Conservation (phyloP, 306 rosid species). For the Macrotyloma uniflorum region DNA sequence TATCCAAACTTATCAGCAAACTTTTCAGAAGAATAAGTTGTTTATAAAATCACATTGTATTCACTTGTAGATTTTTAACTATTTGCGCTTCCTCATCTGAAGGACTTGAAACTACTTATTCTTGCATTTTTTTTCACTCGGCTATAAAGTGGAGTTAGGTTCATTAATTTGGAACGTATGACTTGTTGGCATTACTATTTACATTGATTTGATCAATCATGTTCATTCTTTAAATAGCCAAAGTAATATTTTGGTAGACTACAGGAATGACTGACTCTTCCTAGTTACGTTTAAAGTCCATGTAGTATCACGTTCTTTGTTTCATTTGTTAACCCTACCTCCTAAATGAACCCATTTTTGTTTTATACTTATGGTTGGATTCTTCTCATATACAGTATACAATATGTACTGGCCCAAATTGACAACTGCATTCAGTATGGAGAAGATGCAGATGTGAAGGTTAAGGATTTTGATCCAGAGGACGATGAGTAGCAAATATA, state of each 20-base stretch:
- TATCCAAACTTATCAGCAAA: too few relatives aligned
- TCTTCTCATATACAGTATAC: constrained; percentile 55
- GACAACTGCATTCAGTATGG: constrained; percentile 67
- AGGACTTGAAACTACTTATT: background rate
- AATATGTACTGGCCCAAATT: constrained; percentile 63
- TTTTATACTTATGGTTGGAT: constrained; percentile 14
- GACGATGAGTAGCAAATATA: constrained; percentile 50
- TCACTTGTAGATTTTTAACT: too few relatives aligned
- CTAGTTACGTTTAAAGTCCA: background rate
- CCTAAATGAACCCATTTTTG: background rate
- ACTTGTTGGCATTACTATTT: too few relatives aligned
- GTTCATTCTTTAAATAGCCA: background rate
- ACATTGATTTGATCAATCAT: constrained; percentile 14
- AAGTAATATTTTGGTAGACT: background rate
- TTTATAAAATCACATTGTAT: too few relatives aligned
- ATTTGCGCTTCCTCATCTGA: too few relatives aligned
- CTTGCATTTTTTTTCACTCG: background rate
- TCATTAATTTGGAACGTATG: too few relatives aligned
- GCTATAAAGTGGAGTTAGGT: too few relatives aligned
- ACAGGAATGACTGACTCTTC: background rate
- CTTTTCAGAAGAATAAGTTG: too few relatives aligned
- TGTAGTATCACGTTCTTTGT: background rate
- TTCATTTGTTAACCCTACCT: background rate
- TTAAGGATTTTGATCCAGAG: constrained; percentile 67
- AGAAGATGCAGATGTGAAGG: constrained; percentile 81